Evolutionary conservation across 768 basidiomycete species (phyloP).

Genomic region (Tylopilus subfusipes): DNA sequence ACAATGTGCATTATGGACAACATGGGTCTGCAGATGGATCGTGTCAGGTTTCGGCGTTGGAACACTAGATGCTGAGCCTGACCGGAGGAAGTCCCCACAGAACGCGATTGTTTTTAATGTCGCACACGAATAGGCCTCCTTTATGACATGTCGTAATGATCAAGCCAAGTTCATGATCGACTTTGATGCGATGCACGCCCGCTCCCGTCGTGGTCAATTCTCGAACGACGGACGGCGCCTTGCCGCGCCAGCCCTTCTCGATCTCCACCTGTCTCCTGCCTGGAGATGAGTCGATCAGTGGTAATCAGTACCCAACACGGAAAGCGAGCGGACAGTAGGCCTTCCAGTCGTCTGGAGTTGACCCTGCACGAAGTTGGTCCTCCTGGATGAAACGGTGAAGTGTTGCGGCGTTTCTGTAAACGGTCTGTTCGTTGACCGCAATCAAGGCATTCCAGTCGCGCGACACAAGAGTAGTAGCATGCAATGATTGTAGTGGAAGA

Average conservation of each 20-base stretch:
- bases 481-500: slow-evolving; percentile 46
- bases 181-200: slow-evolving; percentile 69
- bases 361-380: slow-evolving; percentile 27
- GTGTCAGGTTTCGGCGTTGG: neutral
- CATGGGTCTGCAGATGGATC: slow-evolving; percentile 8
- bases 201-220: slow-evolving; percentile 33
- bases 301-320: neutral
- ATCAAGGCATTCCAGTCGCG: slow-evolving; percentile 48
- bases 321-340: slow-evolving; percentile 46
- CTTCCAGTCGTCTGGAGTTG: slow-evolving; percentile 49
- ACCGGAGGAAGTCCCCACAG: slow-evolving; percentile 67
- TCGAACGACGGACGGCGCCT: slow-evolving; percentile 39
- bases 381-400: slow-evolving; percentile 45
- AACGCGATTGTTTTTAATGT: slow-evolving; percentile 43
- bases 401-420: slow-evolving; percentile 59
- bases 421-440: slow-evolving; percentile 40
- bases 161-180: slow-evolving; percentile 59
- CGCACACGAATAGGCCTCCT: slow-evolving; percentile 60
- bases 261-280: slow-evolving; percentile 45
- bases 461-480: slow-evolving; percentile 36
- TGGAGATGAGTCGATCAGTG: slow-evolving; percentile 26
- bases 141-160: slow-evolving; percentile 52
- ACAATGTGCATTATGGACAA: slow-evolving; percentile 51
- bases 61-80: slow-evolving; percentile 15
- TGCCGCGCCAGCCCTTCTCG: slow-evolving; percentile 53